These are phyloP conservation scores for Boletus pseudo-olivaceus DNA, from an alignment of 768 basidiomycete species.

Conservation along the genomic window DNA sequence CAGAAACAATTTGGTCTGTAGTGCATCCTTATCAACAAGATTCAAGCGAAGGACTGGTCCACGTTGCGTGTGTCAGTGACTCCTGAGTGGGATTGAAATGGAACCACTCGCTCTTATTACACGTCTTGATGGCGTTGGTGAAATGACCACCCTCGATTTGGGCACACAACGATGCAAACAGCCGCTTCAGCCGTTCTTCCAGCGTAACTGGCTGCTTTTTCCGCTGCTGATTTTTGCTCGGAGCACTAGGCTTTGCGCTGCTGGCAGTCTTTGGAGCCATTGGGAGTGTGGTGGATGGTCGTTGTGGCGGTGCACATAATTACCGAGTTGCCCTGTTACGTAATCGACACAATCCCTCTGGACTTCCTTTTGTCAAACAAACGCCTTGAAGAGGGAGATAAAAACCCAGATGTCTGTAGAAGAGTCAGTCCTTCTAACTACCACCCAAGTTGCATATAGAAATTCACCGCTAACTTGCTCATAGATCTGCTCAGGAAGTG, in stretches of 20 bases:
- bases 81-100: conserved; percentile 20
- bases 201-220: conserved; percentile 21
- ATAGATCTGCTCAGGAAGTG: conserved; percentile 32
- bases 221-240: conserved; percentile 10
- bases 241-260: conserved; percentile 3
- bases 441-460: not conserved
- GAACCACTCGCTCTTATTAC: conserved; percentile 73
- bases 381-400: conserved; percentile 10
- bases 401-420: conserved; percentile 47
- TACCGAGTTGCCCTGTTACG: conserved; percentile 19
- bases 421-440: conserved; percentile 39
- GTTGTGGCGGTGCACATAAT: conserved; percentile 19
- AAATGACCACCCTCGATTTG: conserved; percentile 92
- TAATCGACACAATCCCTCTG: conserved; percentile 9
- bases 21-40: conserved; percentile 65
- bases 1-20: conserved; percentile 82
- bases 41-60: conserved; percentile 64
- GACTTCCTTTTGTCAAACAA: not conserved
- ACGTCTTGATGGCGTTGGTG: conserved; percentile 83
- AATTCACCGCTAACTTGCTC: conserved; percentile 4
- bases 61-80: conserved; percentile 16
- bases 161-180: conserved; percentile 77
- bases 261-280: conserved; percentile 22
- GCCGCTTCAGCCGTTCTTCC: conserved; percentile 42
- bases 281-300: not conserved